Conservation (phyloP, 2,329 filamentous ascomycete species). For the Acrocalymma vagum region DNA sequence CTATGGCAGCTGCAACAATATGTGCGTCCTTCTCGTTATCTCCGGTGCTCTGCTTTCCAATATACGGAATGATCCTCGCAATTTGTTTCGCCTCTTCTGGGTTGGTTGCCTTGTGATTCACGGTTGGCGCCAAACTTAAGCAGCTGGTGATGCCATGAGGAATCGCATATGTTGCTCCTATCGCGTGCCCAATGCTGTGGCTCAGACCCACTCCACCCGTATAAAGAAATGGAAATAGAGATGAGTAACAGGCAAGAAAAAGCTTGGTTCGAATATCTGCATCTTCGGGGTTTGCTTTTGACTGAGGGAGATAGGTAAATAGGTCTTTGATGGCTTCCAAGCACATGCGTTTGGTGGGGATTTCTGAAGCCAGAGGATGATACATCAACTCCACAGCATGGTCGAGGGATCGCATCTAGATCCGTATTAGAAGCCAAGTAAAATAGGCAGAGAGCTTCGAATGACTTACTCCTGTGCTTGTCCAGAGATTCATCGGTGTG, state of each 20-base stretch:
- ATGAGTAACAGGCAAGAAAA: slow-evolving; percentile 62
- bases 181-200: slow-evolving; percentile 59
- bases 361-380: slow-evolving; percentile 61
- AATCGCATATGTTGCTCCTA: slow-evolving; percentile 64
- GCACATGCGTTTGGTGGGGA: slow-evolving; percentile 56
- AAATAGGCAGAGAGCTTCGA: background rate
- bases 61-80: slow-evolving; percentile 55
- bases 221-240: slow-evolving; percentile 57
- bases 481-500: slow-evolving; percentile 60
- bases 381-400: slow-evolving; percentile 65
- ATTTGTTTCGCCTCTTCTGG: slow-evolving; percentile 58
- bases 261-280: slow-evolving; percentile 61
- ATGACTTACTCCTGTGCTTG: slow-evolving; percentile 58
- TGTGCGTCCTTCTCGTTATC: slow-evolving; percentile 54
- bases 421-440: slow-evolving; percentile 9
- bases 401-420: slow-evolving; percentile 59
- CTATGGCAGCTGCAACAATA: slow-evolving; percentile 55
- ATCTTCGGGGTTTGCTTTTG: slow-evolving; percentile 55
- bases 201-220: slow-evolving; percentile 60
- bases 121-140: slow-evolving; percentile 61
- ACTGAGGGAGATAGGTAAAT: slow-evolving; percentile 61
- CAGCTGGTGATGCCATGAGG: slow-evolving; percentile 65
- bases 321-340: slow-evolving; percentile 59
- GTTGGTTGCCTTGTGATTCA: slow-evolving; percentile 60
- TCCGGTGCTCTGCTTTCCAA: slow-evolving; percentile 52